Base-by-base conservation (phyloP, 164 flowering plant genomes). In the Annona squamosa region DNA sequence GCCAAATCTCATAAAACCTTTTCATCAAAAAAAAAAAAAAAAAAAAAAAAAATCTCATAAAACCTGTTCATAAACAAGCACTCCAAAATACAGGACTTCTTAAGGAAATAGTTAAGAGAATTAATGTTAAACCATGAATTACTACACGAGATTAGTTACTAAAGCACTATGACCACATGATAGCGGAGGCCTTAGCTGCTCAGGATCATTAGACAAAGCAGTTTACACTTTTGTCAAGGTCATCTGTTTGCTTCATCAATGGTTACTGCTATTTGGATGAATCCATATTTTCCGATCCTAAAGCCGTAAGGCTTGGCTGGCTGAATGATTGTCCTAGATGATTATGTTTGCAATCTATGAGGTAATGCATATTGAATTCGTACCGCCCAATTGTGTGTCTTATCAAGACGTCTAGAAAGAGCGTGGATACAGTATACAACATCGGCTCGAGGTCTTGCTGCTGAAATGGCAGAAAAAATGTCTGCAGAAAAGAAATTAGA, bases 361-460 rank as follows among this genome's bases (percentile, higher is more conserved):
- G 9, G 13, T 52, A 7, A 16, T 52, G 59, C 59, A 52, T 52
- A 52, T 10, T 52, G 59, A 16, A 52, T 26, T 72, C 88, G 56
- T 86, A 89, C 93, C 78, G 93, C 97, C 98, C 98, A 93, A 76
- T 90, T 94, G 78, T 84, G 90, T 61, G 97, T 94, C 84, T 82
- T 91, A 48, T 96, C 74, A 73, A 92, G 81, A 62, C 98, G 86
- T 65, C 91, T 82, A 10, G 94, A 89, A 76, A 94, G 94, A 75
- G 89, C 93, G 84, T 89, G 92, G 68, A 94, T 94, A 81, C 98
- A 90, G 69, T 94, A 92, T 42, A 93, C 94, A 71, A 92, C 94
- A 85, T 94, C 97, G 75, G 96, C 93, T 16, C 97, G 88, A 57
- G 98, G 98, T 73, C 96, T 86, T 66, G 92, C 85, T 62, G 97